Conservation (phyloP, 306 rosid genomes). For the Medicago arabica region DNA sequence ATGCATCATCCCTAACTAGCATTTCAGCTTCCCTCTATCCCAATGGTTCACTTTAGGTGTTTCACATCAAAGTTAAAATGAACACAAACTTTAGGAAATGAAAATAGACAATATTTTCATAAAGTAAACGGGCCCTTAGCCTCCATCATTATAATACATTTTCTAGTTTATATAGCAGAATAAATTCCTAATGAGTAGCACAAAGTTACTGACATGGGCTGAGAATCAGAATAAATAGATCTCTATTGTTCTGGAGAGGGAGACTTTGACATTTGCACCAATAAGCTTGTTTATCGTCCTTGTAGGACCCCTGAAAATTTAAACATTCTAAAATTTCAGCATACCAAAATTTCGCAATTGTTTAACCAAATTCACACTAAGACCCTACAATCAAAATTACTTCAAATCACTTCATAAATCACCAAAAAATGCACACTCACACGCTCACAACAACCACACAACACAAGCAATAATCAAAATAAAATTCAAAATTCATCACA, state of each 20-base stretch:
- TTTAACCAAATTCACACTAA: not conserved
- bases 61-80: too few species aligned
- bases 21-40: too few species aligned
- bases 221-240: slow-evolving; percentile 51
- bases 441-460: not conserved
- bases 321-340: slow-evolving; percentile 34
- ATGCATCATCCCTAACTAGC: too few species aligned
- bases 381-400: not conserved
- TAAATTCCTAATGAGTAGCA: slow-evolving; percentile 24
- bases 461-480: not conserved
- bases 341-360: not conserved
- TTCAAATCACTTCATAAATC: slow-evolving; percentile 27
- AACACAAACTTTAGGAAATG: too few species aligned
- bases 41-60: too few species aligned
- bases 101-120: too few species aligned
- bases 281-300: slow-evolving; percentile 47
- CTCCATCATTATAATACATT: not conserved
- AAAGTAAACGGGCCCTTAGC: not conserved
- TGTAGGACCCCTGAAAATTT: slow-evolving; percentile 56
- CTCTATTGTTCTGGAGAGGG: slow-evolving; percentile 57
- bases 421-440: not conserved
- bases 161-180: slow-evolving; percentile 2
- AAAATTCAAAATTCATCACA: not conserved
- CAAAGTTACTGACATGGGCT: slow-evolving; percentile 54
- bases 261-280: slow-evolving; percentile 81